These are phyloP conservation scores for Zoysia pacifica DNA, from an alignment of 176 grass and related monocot species.

Conservation along the genomic window DNA sequence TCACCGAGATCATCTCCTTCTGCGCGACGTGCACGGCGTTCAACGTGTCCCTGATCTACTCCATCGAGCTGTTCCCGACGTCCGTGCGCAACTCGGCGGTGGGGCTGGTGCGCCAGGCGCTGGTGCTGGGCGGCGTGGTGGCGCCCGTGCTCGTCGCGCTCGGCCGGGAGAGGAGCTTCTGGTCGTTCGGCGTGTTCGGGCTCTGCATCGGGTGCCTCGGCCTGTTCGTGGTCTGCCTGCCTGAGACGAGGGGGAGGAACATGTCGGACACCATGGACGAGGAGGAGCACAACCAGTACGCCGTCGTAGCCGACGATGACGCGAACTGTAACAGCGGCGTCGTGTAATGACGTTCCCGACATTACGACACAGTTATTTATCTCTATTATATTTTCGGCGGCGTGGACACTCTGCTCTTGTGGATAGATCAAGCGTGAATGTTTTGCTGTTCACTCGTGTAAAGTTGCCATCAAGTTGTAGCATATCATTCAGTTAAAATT, in stretches of 20 bases:
- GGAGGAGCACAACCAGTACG: too few species aligned
- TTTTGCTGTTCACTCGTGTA: neutral
- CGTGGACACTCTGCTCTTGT: neutral
- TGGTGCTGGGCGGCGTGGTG: slow-evolving; percentile 65
- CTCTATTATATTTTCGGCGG: neutral
- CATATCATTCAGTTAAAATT: neutral
- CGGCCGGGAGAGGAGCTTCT: slow-evolving; percentile 56
- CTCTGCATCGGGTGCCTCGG: neutral
- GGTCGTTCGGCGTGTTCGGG: slow-evolving; percentile 76
- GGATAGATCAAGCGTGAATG: neutral
- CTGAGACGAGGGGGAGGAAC: too few species aligned
- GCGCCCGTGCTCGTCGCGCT: slow-evolving; percentile 69
- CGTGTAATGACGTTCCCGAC: too few species aligned
- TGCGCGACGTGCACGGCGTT: slow-evolving; percentile 35
- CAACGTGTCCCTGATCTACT: slow-evolving; percentile 62
- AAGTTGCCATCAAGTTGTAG: neutral
- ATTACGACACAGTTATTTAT: too few species aligned
- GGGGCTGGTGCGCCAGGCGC: slow-evolving; percentile 59
- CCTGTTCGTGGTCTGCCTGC: neutral
- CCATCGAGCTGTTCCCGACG: slow-evolving; percentile 88
- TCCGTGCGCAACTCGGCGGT: slow-evolving; percentile 76
- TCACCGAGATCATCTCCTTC: too few species aligned
- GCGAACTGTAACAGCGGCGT: too few species aligned
- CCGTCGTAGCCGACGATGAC: too few species aligned
- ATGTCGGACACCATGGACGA: slow-evolving; percentile 2